These are phyloP conservation scores for Spiromastix sp. DNA, from an alignment of 2,329 filamentous ascomycete species.

Conservation along the genomic window DNA sequence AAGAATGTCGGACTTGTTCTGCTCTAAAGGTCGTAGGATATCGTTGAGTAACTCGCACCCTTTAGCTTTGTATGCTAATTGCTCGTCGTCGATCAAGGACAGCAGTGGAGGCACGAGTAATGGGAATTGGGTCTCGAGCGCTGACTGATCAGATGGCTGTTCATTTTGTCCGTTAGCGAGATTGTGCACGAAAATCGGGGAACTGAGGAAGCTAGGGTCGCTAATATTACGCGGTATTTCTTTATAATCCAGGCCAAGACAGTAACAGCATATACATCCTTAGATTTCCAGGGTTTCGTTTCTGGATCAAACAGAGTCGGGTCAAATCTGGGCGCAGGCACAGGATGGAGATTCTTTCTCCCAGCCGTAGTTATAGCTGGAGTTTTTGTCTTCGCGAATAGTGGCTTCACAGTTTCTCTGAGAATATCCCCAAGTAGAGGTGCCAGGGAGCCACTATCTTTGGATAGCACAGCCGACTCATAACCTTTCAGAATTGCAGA, in stretches of 20 bases:
- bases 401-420: constrained; percentile 26
- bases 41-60: constrained; percentile 28
- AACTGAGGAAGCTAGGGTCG: background rate
- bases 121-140: constrained; percentile 34
- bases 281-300: constrained; percentile 30
- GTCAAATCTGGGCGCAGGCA: constrained; percentile 27
- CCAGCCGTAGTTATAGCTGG: constrained; percentile 32
- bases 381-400: constrained; percentile 33
- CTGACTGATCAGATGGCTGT: constrained; percentile 17
- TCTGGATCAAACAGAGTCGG: constrained; percentile 24
- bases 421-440: constrained; percentile 17
- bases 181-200: constrained; percentile 6
- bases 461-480: constrained; percentile 2
- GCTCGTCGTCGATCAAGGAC: constrained; percentile 34
- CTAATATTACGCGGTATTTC: constrained; percentile 24
- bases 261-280: constrained; percentile 25
- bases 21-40: constrained; percentile 25
- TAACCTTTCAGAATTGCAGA: constrained; percentile 12
- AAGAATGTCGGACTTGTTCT: constrained; percentile 30
- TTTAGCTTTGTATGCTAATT: constrained; percentile 24
- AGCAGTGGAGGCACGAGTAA: constrained; percentile 35
- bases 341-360: constrained; percentile 33
- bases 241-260: constrained; percentile 26
- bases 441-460: constrained; percentile 11
- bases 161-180: background rate